These are phyloP conservation scores for Psidium guajava DNA, from an alignment of 345 rosid genomes.

Conservation along the genomic window DNA sequence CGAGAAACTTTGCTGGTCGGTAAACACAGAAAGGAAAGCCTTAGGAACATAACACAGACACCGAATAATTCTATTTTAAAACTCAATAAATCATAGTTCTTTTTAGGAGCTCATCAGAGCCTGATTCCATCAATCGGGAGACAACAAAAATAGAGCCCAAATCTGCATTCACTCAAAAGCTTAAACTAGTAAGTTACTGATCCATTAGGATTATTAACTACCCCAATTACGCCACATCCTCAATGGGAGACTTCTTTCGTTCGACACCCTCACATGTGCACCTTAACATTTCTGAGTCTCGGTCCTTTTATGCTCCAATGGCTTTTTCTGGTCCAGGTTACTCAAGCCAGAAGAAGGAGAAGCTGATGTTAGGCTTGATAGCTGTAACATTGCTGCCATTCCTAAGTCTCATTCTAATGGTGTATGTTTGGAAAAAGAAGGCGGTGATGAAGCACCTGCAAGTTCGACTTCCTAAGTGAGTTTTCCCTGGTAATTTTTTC, in stretches of 20 bases:
- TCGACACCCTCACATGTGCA: background rate
- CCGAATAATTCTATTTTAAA: background rate
- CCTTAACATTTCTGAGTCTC: background rate
- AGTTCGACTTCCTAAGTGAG: background rate
- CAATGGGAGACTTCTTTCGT: background rate
- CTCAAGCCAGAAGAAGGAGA: background rate
- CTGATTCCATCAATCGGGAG: background rate
- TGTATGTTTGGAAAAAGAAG: background rate
- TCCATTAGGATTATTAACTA: background rate
- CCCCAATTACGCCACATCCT: background rate
- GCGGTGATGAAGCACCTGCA: background rate
- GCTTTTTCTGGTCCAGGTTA: background rate
- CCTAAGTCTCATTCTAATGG: background rate
- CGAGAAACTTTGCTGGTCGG: background rate
- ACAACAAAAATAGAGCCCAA: background rate
- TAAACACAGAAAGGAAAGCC: constrained; percentile 3
- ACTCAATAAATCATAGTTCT: background rate
- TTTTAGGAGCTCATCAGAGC: background rate
- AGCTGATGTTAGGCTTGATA: background rate
- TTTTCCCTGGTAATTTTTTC: background rate
- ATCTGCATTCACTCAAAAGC: background rate
- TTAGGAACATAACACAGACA: background rate
- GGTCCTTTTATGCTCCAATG: background rate
- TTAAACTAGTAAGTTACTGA: background rate
- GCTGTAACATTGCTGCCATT: background rate